Percentiles rank a stretch among this genome's conserved stretches.
phyloP scores from a whole-genome alignment of 371 early-diverging fungal genomes.

The Mucor velutinosus region DNA sequence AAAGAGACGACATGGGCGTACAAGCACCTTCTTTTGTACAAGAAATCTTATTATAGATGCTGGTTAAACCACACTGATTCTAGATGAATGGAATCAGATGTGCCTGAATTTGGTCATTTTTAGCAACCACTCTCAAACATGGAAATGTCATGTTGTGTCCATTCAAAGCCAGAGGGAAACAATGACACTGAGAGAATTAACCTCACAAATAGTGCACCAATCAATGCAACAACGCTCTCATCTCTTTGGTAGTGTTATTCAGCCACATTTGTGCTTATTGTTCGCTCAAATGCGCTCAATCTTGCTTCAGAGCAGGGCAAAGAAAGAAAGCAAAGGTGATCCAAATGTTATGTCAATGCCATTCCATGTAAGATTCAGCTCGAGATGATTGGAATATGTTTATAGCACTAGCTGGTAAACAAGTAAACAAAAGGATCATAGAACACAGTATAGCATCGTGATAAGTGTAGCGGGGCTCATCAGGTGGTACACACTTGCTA shows the following conservation, averaged over 20 bases:
- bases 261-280: background rate
- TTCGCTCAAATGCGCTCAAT: background rate
- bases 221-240: background rate
- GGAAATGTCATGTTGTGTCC: background rate
- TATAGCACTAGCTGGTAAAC: background rate
- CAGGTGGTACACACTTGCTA: constrained; percentile 1
- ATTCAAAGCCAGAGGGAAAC: background rate
- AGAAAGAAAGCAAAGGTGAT: background rate
- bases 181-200: background rate
- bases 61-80: background rate
- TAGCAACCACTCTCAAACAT: background rate
- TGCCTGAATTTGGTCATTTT: background rate
- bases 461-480: background rate
- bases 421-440: background rate
- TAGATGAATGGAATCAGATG: background rate
- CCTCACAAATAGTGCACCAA: background rate
- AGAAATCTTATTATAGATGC: background rate
- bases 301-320: background rate
- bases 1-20: background rate
- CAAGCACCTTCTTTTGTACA: background rate
- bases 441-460: background rate
- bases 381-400: background rate
- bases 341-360: background rate
- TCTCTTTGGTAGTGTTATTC: background rate
- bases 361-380: background rate